phyloP scores from a whole-genome alignment of 2,329 filamentous ascomycete genomes.

The Zalaria sp. region DNA sequence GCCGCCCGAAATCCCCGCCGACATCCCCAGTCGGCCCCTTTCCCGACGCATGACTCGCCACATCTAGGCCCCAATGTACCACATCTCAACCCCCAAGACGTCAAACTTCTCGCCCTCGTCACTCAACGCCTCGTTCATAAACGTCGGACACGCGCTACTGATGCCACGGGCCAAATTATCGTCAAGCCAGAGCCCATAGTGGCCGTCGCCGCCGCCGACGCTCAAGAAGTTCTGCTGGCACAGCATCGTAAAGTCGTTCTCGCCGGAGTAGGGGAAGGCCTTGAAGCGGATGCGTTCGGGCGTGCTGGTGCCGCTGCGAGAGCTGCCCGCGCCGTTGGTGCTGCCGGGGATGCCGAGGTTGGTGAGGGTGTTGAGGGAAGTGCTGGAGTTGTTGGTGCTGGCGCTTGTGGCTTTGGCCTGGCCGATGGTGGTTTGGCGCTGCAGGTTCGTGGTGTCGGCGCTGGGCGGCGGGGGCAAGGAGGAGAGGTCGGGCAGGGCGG shows the following conservation, averaged over 20 bases:
- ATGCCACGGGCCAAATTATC: constrained; percentile 72
- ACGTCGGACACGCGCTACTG: constrained; percentile 74
- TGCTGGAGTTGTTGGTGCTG: constrained; percentile 10
- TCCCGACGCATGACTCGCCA: too few species aligned
- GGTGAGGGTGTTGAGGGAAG: constrained; percentile 12
- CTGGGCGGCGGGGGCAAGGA: constrained; percentile 56
- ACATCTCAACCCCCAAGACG: constrained; percentile 79
- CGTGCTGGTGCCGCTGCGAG: constrained; percentile 35
- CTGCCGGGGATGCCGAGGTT: constrained; percentile 8
- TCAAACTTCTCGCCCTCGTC: constrained; percentile 89
- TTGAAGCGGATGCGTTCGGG: constrained; percentile 82
- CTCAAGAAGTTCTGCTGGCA: constrained; percentile 78
- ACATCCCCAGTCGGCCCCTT: too few species aligned
- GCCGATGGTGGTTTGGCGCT: constrained; percentile 46
- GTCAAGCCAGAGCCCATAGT: constrained; percentile 89
- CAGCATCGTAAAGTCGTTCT: constrained; percentile 94
- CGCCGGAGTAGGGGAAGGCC: constrained; percentile 87
- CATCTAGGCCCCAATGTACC: constrained; percentile 58
- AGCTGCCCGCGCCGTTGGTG: constrained; percentile 9
- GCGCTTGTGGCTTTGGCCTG: constrained; percentile 11
- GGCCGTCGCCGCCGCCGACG: constrained; percentile 73
- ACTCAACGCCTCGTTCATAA: constrained; percentile 86
- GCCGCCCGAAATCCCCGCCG: too few species aligned
- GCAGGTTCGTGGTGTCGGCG: constrained; percentile 47
- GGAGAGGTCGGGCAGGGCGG: constrained; percentile 37